A percentile compares a stretch with the other conserved stretches of the same genome.
Evolutionary conservation across 257 asterid genomes (phyloP).

Genomic region (Ballota nigra): DNA sequence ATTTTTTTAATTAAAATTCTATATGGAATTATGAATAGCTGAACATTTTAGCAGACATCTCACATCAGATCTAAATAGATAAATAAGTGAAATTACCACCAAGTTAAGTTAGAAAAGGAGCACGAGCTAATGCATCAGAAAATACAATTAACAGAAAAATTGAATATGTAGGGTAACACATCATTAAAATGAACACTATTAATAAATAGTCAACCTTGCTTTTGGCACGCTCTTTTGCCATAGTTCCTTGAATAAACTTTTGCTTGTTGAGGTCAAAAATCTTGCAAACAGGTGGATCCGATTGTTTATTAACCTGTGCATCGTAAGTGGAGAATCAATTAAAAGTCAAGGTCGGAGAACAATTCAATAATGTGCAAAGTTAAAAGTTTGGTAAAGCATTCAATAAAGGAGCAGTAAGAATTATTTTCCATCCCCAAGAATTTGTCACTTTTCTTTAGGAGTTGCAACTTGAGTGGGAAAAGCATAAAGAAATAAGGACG

Average conservation of each 20-base stretch:
- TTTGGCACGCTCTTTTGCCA: conserved; percentile 66
- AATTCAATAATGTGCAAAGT: too few relatives aligned
- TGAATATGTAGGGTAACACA: background rate
- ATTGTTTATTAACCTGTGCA: conserved; percentile 60
- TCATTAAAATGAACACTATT: background rate
- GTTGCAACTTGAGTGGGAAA: background rate
- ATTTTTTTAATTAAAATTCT: background rate
- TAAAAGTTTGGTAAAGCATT: background rate
- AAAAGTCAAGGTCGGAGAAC: too few relatives aligned
- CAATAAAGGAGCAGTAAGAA: background rate
- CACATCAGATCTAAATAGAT: background rate
- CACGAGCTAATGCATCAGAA: conserved; percentile 2
- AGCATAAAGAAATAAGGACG: background rate
- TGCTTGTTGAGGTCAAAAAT: conserved; percentile 63
- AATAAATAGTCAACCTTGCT: conserved; percentile 42
- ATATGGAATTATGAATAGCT: background rate
- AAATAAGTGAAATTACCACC: background rate
- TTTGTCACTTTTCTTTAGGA: background rate
- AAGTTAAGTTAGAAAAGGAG: background rate
- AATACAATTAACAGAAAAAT: background rate
- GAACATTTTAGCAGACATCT: background rate
- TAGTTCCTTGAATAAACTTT: conserved; percentile 49
- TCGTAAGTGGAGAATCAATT: conserved; percentile 11
- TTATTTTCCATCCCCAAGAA: background rate
- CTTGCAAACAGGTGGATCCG: conserved; percentile 84